Percentiles rank a stretch among this genome's conserved stretches.
These are phyloP conservation scores for Hemerocallis citrina DNA, from an alignment of 106 monocot genomes.

Conservation along the genomic window DNA sequence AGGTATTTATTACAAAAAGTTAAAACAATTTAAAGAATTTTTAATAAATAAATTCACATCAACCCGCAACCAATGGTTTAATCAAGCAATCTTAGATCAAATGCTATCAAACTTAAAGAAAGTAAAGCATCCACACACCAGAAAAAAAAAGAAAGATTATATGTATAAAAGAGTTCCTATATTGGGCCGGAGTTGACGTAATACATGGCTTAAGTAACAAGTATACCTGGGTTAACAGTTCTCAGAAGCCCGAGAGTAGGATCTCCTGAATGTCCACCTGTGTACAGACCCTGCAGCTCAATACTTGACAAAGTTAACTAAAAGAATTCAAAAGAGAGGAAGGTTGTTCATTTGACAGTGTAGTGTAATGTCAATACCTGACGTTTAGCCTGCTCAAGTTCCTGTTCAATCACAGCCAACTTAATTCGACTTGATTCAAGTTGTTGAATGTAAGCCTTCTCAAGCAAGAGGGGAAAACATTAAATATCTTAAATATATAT, in stretches of 20 bases:
- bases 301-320: background rate
- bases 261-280: slow-evolving; percentile 44
- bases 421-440: slow-evolving; percentile 55
- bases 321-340: background rate
- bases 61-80: too few species aligned
- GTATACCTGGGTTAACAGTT: slow-evolving; percentile 53
- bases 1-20: too few species aligned
- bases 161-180: too few species aligned
- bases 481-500: background rate
- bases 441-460: slow-evolving; percentile 74
- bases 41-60: too few species aligned
- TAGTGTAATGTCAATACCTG: slow-evolving; percentile 24
- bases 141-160: too few species aligned
- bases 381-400: slow-evolving; percentile 34
- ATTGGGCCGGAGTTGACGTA: background rate
- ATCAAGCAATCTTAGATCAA: too few species aligned
- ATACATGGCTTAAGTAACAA: background rate
- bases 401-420: slow-evolving; percentile 44
- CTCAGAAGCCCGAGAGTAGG: slow-evolving; percentile 32
- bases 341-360: too few species aligned
- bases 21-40: too few species aligned
- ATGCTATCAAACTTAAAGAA: too few species aligned
- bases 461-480: background rate
- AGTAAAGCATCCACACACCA: too few species aligned
- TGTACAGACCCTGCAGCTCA: slow-evolving; percentile 41